Base-by-base conservation (phyloP, 1,284 basidiomycete species). In the Ustilago nuda region DNA sequence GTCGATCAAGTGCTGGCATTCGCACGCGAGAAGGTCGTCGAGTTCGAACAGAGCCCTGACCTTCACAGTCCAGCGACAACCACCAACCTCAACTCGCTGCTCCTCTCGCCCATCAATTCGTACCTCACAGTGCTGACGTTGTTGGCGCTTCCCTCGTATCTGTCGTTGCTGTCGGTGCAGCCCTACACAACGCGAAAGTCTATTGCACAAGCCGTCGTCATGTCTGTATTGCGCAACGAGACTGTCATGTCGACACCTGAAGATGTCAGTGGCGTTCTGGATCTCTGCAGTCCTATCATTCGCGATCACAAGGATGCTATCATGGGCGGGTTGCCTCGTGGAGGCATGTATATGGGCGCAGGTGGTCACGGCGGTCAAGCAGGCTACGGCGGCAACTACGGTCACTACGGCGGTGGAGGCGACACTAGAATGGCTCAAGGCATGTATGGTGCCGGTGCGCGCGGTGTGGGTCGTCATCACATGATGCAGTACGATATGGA, bases 1-100 rank as follows among this genome's bases (percentile, higher is more conserved):
- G 83, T 85, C 48, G 84, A 85, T 56, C 84, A 85, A 68, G 78
- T 85, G 8, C 76, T 85, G 1, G 82, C 75, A n/a, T 84, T 84
- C 52, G 84, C 84, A 33, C 66, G 79, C 39, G 75, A 78, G 39
- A 81, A 82, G 57, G 79, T 83, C 19, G 67, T 67, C 52, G 80
- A 80, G 52, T 74, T 73, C 37, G 80, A 78, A 58, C 76, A 75
- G 58, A 79, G 67, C 58, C 74, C 72, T 33, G 82, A 84, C 52
- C 71, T 80, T 46, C 77, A 76, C 56, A 74, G 70, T 17, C 68
- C 70, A 8, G 73, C 76, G 8, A 81, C 80, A 4, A 65, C 73
- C 12, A 64, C 66, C 27, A 76, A 84, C 57, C 78, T 84, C 68
- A 81, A 82, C 56, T 73, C 80, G 33, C 62, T 85, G 50, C 72